A percentile compares a stretch with the other conserved stretches of the same genome.
phyloP scores from a whole-genome alignment of 2,329 filamentous ascomycete genomes.

The Raffaelea ambrosiae region DNA sequence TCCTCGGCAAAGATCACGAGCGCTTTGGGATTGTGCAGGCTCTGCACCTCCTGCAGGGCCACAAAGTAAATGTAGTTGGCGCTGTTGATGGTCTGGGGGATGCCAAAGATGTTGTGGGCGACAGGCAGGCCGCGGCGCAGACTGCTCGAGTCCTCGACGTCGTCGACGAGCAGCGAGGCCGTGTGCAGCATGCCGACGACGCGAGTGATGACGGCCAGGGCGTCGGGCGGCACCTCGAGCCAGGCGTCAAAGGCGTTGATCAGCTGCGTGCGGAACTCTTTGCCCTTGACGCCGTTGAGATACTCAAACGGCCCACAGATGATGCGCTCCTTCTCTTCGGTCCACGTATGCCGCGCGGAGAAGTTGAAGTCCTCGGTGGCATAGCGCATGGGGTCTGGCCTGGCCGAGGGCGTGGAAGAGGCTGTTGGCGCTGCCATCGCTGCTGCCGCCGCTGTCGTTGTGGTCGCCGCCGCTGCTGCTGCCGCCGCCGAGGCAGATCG shows the following conservation, averaged over 20 bases:
- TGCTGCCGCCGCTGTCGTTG: neutral
- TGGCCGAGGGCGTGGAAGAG: slow-evolving; percentile 20
- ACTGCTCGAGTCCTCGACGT: slow-evolving; percentile 70
- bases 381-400: slow-evolving; percentile 43
- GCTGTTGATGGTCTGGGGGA: slow-evolving; percentile 81
- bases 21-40: slow-evolving; percentile 56
- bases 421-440: neutral
- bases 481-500: neutral
- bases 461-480: slow-evolving; percentile 10
- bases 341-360: slow-evolving; percentile 50
- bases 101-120: slow-evolving; percentile 76
- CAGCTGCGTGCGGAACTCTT: slow-evolving; percentile 73
- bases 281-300: slow-evolving; percentile 68
- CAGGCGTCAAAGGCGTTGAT: slow-evolving; percentile 76
- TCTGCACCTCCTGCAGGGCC: slow-evolving; percentile 66
- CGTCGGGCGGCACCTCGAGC: slow-evolving; percentile 63
- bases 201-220: slow-evolving; percentile 65
- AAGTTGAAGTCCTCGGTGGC: slow-evolving; percentile 48
- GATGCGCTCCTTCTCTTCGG: slow-evolving; percentile 66
- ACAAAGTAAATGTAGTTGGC: slow-evolving; percentile 86
- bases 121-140: slow-evolving; percentile 74
- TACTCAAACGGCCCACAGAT: slow-evolving; percentile 75
- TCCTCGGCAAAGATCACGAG: slow-evolving; percentile 73
- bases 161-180: slow-evolving; percentile 74
- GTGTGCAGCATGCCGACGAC: slow-evolving; percentile 83